Evolutionary conservation across 164 flowering plant genomes (phyloP).

Genomic region (Buxus sempervirens): DNA sequence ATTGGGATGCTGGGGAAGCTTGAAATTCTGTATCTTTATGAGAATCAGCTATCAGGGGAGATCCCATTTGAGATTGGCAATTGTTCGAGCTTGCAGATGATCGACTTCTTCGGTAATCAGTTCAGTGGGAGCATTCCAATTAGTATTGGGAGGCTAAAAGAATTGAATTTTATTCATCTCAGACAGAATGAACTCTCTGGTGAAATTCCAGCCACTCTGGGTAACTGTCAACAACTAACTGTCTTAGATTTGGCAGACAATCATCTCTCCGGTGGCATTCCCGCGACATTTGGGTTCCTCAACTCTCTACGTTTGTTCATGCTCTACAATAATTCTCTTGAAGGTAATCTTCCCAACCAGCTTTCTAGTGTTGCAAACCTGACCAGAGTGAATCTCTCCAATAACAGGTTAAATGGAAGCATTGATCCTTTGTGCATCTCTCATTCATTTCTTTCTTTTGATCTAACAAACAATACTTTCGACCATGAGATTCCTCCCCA

Average conservation of each 20-base stretch:
- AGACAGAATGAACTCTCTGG: conserved; percentile 80
- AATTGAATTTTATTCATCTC: conserved; percentile 64
- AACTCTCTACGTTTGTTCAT: conserved; percentile 53
- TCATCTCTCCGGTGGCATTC: conserved; percentile 60
- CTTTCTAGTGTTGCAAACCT: conserved; percentile 49
- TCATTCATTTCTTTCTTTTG: conserved; percentile 63
- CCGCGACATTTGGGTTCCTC: conserved; percentile 55
- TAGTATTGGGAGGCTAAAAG: conserved; percentile 64
- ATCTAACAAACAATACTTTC: conserved; percentile 74
- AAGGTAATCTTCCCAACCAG: conserved; percentile 66
- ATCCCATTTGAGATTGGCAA: conserved; percentile 84
- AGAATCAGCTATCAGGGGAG: conserved; percentile 78
- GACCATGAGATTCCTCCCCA: conserved; percentile 59
- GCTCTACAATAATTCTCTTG: conserved; percentile 92
- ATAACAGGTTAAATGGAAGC: conserved; percentile 77
- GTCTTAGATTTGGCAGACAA: conserved; percentile 90
- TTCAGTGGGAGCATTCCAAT: conserved; percentile 69
- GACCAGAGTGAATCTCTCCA: conserved; percentile 80
- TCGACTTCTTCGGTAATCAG: conserved; percentile 81
- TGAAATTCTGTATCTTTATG: conserved; percentile 67
- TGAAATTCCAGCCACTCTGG: conserved; percentile 67
- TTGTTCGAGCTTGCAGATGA: conserved; percentile 69
- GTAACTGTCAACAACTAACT: conserved; percentile 58
- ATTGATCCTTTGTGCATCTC: conserved; percentile 68
- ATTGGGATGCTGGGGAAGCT: conserved; percentile 66